Evolutionary conservation across 345 rosid genomes (phyloP).

Genomic region (Gossypium australe): DNA sequence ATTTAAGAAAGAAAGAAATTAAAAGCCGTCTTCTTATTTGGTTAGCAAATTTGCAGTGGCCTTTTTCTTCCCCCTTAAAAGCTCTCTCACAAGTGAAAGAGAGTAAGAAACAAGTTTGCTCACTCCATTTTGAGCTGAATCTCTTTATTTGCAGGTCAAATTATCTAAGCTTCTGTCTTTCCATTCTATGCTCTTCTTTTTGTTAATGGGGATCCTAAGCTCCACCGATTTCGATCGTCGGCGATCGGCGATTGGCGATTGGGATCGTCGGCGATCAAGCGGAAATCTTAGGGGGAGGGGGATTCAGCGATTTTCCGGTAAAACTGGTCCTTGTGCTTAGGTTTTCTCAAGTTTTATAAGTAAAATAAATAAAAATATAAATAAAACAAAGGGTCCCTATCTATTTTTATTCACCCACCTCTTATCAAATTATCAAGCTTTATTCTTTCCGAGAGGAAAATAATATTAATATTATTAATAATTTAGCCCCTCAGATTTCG

Average conservation of each 20-base stretch:
- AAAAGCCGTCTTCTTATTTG: not conserved
- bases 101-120: not conserved
- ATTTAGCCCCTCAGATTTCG: constrained; percentile 12
- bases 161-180: not conserved
- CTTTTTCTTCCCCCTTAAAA: not conserved
- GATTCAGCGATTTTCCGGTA: not conserved
- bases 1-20: no score
- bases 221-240: not conserved
- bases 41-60: not conserved
- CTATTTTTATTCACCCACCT: not conserved
- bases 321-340: not conserved
- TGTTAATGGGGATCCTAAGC: not conserved
- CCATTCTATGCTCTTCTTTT: not conserved
- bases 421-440: constrained; percentile 4
- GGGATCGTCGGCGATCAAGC: not conserved
- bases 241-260: not conserved
- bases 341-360: not conserved
- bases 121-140: not conserved
- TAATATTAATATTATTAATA: not conserved
- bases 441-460: not conserved
- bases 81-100: constrained; percentile 1
- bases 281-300: not conserved
- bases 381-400: not conserved
- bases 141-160: not conserved
- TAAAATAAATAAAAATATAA: not conserved